Conservation (phyloP, 2,329 filamentous ascomycete species). For the Trichoderma harzianum region DNA sequence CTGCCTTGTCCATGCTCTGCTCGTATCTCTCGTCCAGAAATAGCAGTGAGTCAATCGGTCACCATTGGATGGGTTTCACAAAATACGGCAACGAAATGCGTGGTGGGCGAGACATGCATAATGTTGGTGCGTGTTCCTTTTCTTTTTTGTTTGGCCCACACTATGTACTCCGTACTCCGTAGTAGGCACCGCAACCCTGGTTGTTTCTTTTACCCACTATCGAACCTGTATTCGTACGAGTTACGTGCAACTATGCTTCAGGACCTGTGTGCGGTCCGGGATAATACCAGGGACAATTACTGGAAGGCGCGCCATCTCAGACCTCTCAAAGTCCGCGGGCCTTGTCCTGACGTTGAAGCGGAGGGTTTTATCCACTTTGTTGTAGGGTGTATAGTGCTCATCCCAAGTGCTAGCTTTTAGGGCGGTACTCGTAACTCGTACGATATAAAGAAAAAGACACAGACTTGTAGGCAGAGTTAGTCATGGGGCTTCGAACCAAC, state of each 20-base stretch:
- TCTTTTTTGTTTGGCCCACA: neutral
- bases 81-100: neutral
- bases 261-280: neutral
- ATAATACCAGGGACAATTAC: neutral
- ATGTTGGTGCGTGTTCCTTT: neutral
- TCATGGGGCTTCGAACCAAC: neutral
- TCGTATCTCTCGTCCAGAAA: neutral
- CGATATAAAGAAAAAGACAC: neutral
- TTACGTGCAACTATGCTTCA: neutral
- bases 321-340: neutral
- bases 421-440: neutral
- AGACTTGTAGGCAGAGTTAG: neutral
- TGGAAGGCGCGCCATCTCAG: conserved; percentile 2
- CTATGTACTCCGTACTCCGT: neutral
- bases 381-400: conserved; percentile 9
- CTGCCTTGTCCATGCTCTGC: conserved; percentile 1
- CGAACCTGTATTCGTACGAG: neutral
- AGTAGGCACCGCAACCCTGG: neutral
- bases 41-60: conserved; percentile 3
- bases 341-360: neutral
- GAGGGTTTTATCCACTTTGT: neutral
- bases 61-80: conserved; percentile 11
- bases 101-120: conserved; percentile 1
- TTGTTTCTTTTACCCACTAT: neutral
- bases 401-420: neutral